These are phyloP conservation scores for Millerago galiae DNA, from an alignment of 805 yeast species.

Conservation along the genomic window DNA sequence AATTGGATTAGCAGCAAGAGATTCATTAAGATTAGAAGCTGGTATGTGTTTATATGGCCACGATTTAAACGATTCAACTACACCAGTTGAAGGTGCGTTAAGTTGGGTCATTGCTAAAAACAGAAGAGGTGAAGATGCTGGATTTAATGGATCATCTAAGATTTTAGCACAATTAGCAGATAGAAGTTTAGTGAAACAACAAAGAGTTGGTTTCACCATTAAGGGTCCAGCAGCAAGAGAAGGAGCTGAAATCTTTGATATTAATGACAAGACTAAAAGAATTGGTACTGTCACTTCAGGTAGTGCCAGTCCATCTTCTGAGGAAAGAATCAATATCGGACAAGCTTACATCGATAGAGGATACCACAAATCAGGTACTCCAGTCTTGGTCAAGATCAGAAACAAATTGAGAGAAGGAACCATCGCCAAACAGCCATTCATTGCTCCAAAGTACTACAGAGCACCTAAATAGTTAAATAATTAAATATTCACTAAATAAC, in stretches of 20 bases:
- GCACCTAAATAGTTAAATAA: slow-evolving; percentile 7
- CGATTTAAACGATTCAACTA: slow-evolving; percentile 69
- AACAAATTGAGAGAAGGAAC: slow-evolving; percentile 74
- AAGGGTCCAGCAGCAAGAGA: slow-evolving; percentile 93
- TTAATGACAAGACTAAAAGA: slow-evolving; percentile 48
- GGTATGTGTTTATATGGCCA: slow-evolving; percentile 98
- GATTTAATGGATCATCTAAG: slow-evolving; percentile 71
- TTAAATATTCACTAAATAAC: neutral
- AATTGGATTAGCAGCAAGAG: slow-evolving; percentile 97
- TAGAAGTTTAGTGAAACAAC: slow-evolving; percentile 46
- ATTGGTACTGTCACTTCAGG: slow-evolving; percentile 53
- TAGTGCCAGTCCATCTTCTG: slow-evolving; percentile 59
- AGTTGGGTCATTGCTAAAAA: slow-evolving; percentile 85
- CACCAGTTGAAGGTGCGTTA: slow-evolving; percentile 86
- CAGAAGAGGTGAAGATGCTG: slow-evolving; percentile 47
- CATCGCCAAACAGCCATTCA: slow-evolving; percentile 82
- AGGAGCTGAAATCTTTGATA: slow-evolving; percentile 54
- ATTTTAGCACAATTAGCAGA: slow-evolving; percentile 68
- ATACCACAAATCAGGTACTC: slow-evolving; percentile 66
- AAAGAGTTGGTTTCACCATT: slow-evolving; percentile 67
- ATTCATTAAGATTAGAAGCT: slow-evolving; percentile 90
- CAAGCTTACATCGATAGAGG: slow-evolving; percentile 81
- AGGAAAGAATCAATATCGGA: slow-evolving; percentile 71
- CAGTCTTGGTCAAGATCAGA: slow-evolving; percentile 69
- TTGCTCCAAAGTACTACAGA: slow-evolving; percentile 65